phyloP scores from a whole-genome alignment of 2,329 filamentous ascomycete genomes.

The Cladophialophora carrionii region DNA sequence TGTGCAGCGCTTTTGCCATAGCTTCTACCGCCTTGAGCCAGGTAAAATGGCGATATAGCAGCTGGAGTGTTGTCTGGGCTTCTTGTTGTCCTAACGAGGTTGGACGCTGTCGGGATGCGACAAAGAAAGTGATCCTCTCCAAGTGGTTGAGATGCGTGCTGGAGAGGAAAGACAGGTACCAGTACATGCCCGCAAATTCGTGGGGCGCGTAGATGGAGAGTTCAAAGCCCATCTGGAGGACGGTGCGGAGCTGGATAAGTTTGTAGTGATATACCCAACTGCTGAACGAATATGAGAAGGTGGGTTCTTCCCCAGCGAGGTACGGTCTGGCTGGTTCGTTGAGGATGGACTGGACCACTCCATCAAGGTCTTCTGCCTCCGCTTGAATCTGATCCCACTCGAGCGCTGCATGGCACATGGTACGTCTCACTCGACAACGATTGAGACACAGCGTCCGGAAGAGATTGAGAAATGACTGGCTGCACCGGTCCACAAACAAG shows the following conservation, averaged over 20 bases:
- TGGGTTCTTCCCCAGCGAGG: conserved; percentile 55
- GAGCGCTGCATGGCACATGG: conserved; percentile 78
- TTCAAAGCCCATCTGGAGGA: conserved; percentile 91
- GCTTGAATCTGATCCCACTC: conserved; percentile 84
- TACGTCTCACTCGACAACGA: conserved; percentile 82
- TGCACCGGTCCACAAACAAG: conserved; percentile 59
- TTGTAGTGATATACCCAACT: conserved; percentile 93
- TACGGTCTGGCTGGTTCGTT: conserved; percentile 64
- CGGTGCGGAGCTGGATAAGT: conserved; percentile 81
- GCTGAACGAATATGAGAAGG: conserved; percentile 73
- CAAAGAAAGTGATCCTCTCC: conserved; percentile 72
- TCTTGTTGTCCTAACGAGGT: conserved; percentile 15
- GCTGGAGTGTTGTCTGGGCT: conserved; percentile 44
- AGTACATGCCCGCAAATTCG: conserved; percentile 87
- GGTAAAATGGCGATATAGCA: conserved; percentile 62
- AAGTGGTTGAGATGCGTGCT: conserved; percentile 69
- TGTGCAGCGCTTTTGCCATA: conserved; percentile 56
- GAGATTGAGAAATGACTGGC: conserved; percentile 77
- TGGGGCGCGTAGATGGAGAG: conserved; percentile 84
- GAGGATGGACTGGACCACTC: conserved; percentile 64
- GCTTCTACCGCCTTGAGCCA: conserved; percentile 66
- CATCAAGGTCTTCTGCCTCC: conserved; percentile 75
- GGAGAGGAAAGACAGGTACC: conserved; percentile 77
- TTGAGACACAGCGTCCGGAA: conserved; percentile 88
- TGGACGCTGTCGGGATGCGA: conserved; percentile 43